Conservation (phyloP, 2,329 filamentous ascomycete genomes). For the Xylariaceae sp. region DNA sequence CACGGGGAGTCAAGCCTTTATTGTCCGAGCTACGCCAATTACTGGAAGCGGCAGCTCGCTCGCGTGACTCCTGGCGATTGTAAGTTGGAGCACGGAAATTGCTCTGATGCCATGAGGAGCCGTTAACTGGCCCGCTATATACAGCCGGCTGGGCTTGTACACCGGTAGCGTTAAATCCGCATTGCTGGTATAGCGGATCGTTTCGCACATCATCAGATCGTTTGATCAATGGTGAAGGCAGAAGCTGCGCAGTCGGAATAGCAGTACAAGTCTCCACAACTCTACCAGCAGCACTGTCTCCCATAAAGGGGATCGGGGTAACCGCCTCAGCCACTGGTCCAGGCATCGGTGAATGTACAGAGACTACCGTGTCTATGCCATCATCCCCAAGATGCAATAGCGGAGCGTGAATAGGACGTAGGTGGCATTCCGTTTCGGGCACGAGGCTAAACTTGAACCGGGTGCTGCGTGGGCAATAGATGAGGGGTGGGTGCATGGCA, state of each 20-base stretch:
- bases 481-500: slow-evolving; percentile 18
- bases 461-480: slow-evolving; percentile 18
- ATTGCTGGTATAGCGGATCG: too few species aligned
- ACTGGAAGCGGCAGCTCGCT: background rate
- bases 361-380: background rate
- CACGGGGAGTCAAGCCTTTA: background rate
- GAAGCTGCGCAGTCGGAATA: background rate
- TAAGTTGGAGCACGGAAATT: background rate
- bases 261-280: background rate
- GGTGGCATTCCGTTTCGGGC: slow-evolving; percentile 9
- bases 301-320: background rate
- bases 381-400: background rate
- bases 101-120: background rate
- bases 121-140: too few species aligned
- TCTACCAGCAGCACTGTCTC: background rate
- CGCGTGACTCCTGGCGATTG: background rate
- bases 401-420: slow-evolving; percentile 17
- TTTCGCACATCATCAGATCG: background rate
- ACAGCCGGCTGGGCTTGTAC: too few species aligned
- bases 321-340: background rate
- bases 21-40: background rate
- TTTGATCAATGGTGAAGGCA: too few species aligned
- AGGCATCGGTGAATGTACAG: background rate
- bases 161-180: too few species aligned
- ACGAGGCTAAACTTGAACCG: slow-evolving; percentile 18